Percentiles rank a stretch among this genome's conserved stretches.
Evolutionary conservation across 768 basidiomycete species (phyloP).

Genomic region (Asterophora lycoperdoides): DNA sequence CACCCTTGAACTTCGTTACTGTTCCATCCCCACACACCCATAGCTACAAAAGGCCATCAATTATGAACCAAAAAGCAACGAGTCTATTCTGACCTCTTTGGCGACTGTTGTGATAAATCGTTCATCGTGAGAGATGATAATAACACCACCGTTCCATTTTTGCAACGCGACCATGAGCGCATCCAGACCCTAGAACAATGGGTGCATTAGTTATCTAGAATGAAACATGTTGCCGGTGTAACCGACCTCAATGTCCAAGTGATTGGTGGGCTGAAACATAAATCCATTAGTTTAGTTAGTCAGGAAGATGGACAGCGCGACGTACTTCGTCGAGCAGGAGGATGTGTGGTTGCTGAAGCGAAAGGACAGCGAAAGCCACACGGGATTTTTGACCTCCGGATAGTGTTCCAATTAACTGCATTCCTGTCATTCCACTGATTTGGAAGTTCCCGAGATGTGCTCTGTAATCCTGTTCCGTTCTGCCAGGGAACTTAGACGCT

Average conservation of each 20-base stretch:
- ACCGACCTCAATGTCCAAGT: conserved; percentile 85
- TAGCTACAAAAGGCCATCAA: conserved; percentile 43
- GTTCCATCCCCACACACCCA: conserved; percentile 91
- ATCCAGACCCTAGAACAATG: conserved; percentile 73
- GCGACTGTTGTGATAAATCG: conserved; percentile 90
- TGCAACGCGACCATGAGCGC: conserved; percentile 83
- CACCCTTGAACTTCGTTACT: conserved; percentile 80
- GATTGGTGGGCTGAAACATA: conserved; percentile 77
- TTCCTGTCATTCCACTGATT: conserved; percentile 90
- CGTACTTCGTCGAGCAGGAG: conserved; percentile 88
- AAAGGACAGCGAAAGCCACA: conserved; percentile 87
- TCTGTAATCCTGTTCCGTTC: conserved; percentile 94
- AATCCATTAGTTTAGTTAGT: conserved; percentile 2
- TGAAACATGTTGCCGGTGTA: background rate
- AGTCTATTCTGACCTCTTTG: conserved; percentile 53
- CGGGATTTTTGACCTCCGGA: conserved; percentile 96
- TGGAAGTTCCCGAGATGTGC: conserved; percentile 96
- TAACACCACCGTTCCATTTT: conserved; percentile 87
- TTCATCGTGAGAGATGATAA: conserved; percentile 94
- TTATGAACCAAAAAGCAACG: background rate
- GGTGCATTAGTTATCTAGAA: background rate
- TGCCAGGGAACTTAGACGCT: conserved; percentile 88
- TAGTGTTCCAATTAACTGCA: conserved; percentile 88
- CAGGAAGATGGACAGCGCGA: conserved; percentile 4
- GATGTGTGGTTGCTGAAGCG: conserved; percentile 86